Evolutionary conservation across 352 stramenopile species (phyloP).

Genomic region (Pythium folliculosum): DNA sequence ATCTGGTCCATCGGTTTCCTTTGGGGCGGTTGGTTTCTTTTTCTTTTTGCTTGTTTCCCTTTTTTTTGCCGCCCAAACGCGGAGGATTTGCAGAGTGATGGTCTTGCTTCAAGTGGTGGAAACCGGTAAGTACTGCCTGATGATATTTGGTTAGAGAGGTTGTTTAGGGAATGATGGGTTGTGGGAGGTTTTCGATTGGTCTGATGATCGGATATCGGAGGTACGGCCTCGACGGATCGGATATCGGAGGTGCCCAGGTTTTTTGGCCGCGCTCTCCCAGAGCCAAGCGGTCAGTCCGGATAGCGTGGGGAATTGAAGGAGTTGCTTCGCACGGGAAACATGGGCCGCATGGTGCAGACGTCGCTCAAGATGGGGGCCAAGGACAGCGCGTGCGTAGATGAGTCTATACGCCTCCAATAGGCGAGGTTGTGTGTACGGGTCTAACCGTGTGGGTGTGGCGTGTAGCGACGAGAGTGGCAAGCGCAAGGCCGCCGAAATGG

Average conservation of each 20-base stretch:
- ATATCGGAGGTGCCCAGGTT: constrained; percentile 11
- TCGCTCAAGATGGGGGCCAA: constrained; percentile 22
- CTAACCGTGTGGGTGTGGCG: background rate
- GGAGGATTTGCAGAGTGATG: constrained; percentile 10
- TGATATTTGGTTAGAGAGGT: too few species aligned
- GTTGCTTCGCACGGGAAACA: background rate
- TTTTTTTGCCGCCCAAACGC: background rate
- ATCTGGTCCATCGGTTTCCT: background rate
- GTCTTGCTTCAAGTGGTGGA: constrained; percentile 15
- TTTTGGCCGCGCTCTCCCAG: background rate
- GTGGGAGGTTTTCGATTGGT: constrained; percentile 5
- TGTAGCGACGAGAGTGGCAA: constrained; percentile 35
- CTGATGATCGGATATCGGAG: background rate
- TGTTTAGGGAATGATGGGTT: background rate
- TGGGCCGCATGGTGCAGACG: constrained; percentile 31
- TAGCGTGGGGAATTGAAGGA: constrained; percentile 4
- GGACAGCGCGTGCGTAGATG: constrained; percentile 20
- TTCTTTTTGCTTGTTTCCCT: background rate
- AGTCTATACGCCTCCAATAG: background rate
- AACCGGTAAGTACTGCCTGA: background rate
- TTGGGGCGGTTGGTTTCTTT: constrained; percentile 4
- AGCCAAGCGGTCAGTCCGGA: constrained; percentile 13
- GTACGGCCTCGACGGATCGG: constrained; percentile 1
- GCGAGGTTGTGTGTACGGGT: background rate
- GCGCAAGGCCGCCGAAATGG: constrained; percentile 37